Percentiles rank a stretch among this genome's conserved stretches.
phyloP scores from a whole-genome alignment of 805 yeast species.

The Spathaspora sp. region DNA sequence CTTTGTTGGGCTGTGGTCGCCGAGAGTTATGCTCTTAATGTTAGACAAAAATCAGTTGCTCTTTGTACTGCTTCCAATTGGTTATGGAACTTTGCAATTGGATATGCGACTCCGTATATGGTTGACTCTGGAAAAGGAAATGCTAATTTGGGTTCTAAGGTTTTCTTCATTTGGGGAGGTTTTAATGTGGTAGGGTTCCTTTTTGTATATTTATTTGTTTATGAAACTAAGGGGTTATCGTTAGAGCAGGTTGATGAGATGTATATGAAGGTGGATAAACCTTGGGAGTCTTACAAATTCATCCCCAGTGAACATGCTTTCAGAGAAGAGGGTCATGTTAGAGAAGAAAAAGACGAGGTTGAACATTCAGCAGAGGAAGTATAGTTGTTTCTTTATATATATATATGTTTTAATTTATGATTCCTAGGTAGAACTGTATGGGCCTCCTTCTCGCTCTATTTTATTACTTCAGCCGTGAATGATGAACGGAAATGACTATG shows the following conservation, averaged over 20 bases:
- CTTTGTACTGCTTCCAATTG: conserved; percentile 39
- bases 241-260: conserved; percentile 41
- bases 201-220: conserved; percentile 30
- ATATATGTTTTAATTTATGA: too few relatives aligned
- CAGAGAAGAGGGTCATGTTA: too few relatives aligned
- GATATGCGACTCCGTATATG: conserved; percentile 39
- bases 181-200: conserved; percentile 30
- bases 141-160: conserved; percentile 37
- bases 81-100: conserved; percentile 42
- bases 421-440: too few relatives aligned
- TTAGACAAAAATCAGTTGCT: conserved; percentile 38
- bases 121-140: conserved; percentile 37
- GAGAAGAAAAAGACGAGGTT: too few relatives aligned
- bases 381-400: too few relatives aligned
- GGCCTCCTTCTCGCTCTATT: too few relatives aligned
- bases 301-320: conserved; percentile 20
- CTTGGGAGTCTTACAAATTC: conserved; percentile 29
- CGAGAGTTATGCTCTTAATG: conserved; percentile 33
- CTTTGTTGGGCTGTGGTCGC: conserved; percentile 36
- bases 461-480: too few relatives aligned
- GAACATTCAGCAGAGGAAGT: too few relatives aligned
- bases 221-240: conserved; percentile 40
- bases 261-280: conserved; percentile 28
- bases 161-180: conserved; percentile 43
- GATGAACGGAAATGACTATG: too few relatives aligned